Evolutionary conservation across 1,139 yeast species (phyloP).

Genomic region (Nadsonia commutata): DNA sequence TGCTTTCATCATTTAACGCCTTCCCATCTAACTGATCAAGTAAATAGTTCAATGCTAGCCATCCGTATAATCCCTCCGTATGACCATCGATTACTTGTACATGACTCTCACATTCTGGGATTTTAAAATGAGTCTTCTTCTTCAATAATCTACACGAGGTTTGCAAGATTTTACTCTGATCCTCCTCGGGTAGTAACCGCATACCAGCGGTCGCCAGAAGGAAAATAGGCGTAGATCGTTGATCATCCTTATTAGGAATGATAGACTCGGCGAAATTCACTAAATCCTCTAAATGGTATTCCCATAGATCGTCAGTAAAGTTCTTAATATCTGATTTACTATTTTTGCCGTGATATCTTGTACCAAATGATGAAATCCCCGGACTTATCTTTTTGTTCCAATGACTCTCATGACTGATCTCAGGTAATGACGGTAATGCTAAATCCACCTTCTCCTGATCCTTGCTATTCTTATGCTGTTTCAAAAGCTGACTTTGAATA

Average conservation of each 20-base stretch:
- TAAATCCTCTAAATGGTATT: slow-evolving; percentile 41
- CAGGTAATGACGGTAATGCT: slow-evolving; percentile 13
- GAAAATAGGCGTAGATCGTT: slow-evolving; percentile 52
- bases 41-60: slow-evolving; percentile 61
- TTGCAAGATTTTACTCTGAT: slow-evolving; percentile 37
- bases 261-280: slow-evolving; percentile 40
- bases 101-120: slow-evolving; percentile 37
- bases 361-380: slow-evolving; percentile 45
- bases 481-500: background rate
- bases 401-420: slow-evolving; percentile 30
- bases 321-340: background rate
- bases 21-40: slow-evolving; percentile 33
- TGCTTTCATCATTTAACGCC: slow-evolving; percentile 11
- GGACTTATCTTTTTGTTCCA: slow-evolving; percentile 54
- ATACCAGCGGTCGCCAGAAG: slow-evolving; percentile 79
- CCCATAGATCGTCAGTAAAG: slow-evolving; percentile 34
- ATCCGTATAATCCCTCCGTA: slow-evolving; percentile 64
- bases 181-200: slow-evolving; percentile 46
- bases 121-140: slow-evolving; percentile 37
- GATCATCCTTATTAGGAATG: slow-evolving; percentile 51
- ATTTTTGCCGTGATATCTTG: slow-evolving; percentile 8
- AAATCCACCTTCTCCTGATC: slow-evolving; percentile 3
- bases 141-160: slow-evolving; percentile 39
- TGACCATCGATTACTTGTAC: slow-evolving; percentile 61
- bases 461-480: slow-evolving; percentile 1